phyloP scores from a whole-genome alignment of 2,329 filamentous ascomycete genomes.

The Aureobasidium sp. region DNA sequence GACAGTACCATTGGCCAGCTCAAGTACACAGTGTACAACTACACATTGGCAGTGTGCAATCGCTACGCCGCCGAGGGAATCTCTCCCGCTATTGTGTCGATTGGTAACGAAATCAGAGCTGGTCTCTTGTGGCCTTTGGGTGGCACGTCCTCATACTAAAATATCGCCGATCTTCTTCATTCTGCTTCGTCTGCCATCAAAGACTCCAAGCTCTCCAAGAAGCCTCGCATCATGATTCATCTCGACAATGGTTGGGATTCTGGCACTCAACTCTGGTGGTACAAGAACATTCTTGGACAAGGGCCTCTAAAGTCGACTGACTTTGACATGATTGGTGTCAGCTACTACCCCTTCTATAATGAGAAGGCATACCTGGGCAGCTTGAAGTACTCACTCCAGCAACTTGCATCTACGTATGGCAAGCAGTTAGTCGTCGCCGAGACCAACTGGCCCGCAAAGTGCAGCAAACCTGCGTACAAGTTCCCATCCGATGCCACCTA shows the following conservation, averaged over 20 bases:
- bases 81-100: slow-evolving; percentile 29
- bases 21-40: slow-evolving; percentile 22
- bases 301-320: slow-evolving; percentile 19
- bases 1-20: slow-evolving; percentile 23
- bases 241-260: slow-evolving; percentile 26
- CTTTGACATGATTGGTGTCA: slow-evolving; percentile 23
- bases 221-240: slow-evolving; percentile 25
- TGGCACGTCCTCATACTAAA: slow-evolving; percentile 23
- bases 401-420: slow-evolving; percentile 18
- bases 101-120: slow-evolving; percentile 30
- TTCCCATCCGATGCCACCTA: slow-evolving; percentile 19
- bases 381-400: slow-evolving; percentile 17
- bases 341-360: slow-evolving; percentile 25
- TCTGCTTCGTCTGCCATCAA: slow-evolving; percentile 22
- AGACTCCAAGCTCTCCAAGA: slow-evolving; percentile 17
- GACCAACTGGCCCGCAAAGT: slow-evolving; percentile 23
- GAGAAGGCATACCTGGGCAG: slow-evolving; percentile 19
- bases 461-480: slow-evolving; percentile 18
- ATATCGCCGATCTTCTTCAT: slow-evolving; percentile 26
- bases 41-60: slow-evolving; percentile 27
- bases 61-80: slow-evolving; percentile 32
- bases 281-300: slow-evolving; percentile 20
- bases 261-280: slow-evolving; percentile 23
- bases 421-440: slow-evolving; percentile 21
- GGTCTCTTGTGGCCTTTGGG: slow-evolving; percentile 29